Conservation (phyloP, 2,329 filamentous ascomycete genomes). For the Verticillium klebahnii region DNA sequence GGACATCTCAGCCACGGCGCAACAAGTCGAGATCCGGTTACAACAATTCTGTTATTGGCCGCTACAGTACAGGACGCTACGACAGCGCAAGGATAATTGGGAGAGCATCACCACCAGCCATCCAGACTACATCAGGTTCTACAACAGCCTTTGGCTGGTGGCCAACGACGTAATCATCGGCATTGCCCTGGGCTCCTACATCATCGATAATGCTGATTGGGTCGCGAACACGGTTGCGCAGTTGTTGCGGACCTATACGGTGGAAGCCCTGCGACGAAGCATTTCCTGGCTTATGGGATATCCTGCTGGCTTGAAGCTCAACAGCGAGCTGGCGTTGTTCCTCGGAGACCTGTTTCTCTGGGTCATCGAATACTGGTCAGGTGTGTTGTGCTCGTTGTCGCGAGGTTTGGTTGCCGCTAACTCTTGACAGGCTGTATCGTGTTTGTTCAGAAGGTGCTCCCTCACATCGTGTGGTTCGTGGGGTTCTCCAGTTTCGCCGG, state of each 20-base stretch:
- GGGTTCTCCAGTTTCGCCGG: constrained; percentile 94
- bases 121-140: constrained; percentile 97
- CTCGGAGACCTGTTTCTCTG: constrained; percentile 93
- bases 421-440: constrained; percentile 62
- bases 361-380: constrained; percentile 98
- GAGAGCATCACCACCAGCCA: constrained; percentile 92
- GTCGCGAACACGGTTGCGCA: constrained; percentile 76
- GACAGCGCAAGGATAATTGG: constrained; percentile 89
- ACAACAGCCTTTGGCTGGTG: constrained; percentile 97
- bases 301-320: constrained; percentile 92
- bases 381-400: constrained; percentile 40
- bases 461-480: constrained; percentile 83
- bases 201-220: constrained; percentile 87
- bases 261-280: constrained; percentile 80
- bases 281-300: constrained; percentile 95
- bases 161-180: constrained; percentile 98
- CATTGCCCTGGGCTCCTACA: constrained; percentile 92
- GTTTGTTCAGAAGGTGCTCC: constrained; percentile 73
- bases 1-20: constrained; percentile 92
- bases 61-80: constrained; percentile 87
- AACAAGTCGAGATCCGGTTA: constrained; percentile 93
- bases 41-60: constrained; percentile 99
- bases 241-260: constrained; percentile 75
- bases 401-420: background rate
- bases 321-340: constrained; percentile 89